phyloP scores from a whole-genome alignment of 805 yeast genomes.

The Yarrowia keelungensis region DNA sequence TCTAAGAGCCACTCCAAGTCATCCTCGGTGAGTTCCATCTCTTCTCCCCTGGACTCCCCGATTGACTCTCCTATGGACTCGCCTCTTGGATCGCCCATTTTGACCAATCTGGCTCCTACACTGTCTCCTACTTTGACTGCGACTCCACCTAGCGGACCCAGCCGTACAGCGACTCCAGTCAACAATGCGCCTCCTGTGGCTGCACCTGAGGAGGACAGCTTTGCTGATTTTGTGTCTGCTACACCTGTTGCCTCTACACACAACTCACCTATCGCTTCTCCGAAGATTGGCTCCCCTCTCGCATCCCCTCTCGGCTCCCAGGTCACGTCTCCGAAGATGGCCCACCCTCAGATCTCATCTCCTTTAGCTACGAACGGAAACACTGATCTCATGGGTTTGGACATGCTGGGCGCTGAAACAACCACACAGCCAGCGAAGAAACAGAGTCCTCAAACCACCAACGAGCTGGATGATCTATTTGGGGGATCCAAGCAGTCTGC shows the following conservation, averaged over 20 bases:
- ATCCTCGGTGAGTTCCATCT: neutral
- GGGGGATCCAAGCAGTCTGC: neutral
- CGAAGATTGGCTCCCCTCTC: constrained; percentile 3
- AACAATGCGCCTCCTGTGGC: neutral
- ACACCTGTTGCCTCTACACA: constrained; percentile 14
- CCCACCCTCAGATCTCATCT: constrained; percentile 20
- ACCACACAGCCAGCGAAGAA: neutral
- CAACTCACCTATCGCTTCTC: neutral
- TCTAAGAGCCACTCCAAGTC: constrained; percentile 15
- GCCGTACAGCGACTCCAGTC: neutral
- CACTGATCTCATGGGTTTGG: neutral
- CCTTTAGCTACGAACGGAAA: constrained; percentile 3
- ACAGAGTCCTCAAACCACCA: no score
- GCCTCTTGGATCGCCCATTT: constrained; percentile 16
- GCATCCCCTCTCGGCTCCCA: neutral
- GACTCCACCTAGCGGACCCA: constrained; percentile 4
- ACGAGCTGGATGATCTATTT: neutral
- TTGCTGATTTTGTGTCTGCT: constrained; percentile 16
- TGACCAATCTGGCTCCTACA: constrained; percentile 14
- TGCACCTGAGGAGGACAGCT: constrained; percentile 1
- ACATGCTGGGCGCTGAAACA: neutral
- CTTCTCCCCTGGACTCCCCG: constrained; percentile 16
- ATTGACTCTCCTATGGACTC: constrained; percentile 14
- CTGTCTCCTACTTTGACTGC: constrained; percentile 9
- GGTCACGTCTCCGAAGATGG: neutral